These are phyloP conservation scores for Exophiala spinifera DNA, from an alignment of 2,329 filamentous ascomycete genomes.

Conservation along the genomic window DNA sequence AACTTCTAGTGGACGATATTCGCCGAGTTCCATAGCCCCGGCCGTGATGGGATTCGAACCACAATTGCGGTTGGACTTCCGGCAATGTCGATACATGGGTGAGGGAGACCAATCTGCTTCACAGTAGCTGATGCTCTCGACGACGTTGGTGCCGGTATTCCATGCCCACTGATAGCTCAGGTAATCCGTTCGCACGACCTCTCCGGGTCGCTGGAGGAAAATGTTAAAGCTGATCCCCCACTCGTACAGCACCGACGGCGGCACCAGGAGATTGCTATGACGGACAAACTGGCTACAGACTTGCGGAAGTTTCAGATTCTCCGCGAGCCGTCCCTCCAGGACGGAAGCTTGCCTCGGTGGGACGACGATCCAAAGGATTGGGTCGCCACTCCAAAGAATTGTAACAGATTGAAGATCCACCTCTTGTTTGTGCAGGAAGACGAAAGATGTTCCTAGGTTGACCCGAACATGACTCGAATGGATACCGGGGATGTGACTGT, in stretches of 20 bases:
- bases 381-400: not conserved
- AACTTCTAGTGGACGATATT: slow-evolving; percentile 1
- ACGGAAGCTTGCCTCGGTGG: slow-evolving; percentile 3
- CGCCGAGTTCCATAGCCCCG: not conserved
- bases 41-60: not conserved
- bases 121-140: slow-evolving; percentile 5
- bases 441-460: slow-evolving; percentile 3
- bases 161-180: slow-evolving; percentile 1
- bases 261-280: slow-evolving; percentile 1
- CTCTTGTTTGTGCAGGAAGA: slow-evolving; percentile 2
- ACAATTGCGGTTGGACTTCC: not conserved
- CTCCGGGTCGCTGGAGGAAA: slow-evolving; percentile 5
- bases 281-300: not conserved
- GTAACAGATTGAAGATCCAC: slow-evolving; percentile 6
- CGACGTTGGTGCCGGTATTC: slow-evolving; percentile 2
- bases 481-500: slow-evolving; percentile 1
- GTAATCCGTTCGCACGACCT: slow-evolving; percentile 5
- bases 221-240: slow-evolving; percentile 5
- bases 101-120: slow-evolving; percentile 5
- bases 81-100: slow-evolving; percentile 4
- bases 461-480: slow-evolving; percentile 1
- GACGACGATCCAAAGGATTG: slow-evolving; percentile 1
- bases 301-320: not conserved
- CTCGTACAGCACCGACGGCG: not conserved
- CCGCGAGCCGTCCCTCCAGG: not conserved